Evolutionary conservation across 2,329 filamentous ascomycete genomes (phyloP), one percentile per base, ranked within the genome.

Genomic region (Cladosporium velox): DNA sequence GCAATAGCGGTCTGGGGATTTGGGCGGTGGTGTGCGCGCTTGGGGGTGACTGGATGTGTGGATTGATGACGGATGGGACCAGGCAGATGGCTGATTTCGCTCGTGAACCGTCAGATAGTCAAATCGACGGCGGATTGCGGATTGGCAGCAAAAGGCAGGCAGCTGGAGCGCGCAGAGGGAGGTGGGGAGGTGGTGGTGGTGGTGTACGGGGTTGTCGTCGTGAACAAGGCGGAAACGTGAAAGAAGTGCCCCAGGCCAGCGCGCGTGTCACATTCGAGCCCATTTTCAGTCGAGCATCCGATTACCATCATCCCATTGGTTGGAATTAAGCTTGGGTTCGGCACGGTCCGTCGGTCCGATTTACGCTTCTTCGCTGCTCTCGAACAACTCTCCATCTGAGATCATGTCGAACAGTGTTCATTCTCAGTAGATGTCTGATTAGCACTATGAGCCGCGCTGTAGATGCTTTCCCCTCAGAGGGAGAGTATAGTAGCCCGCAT

Each of bases 81-180:
- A 55, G 58, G 57, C 55, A 66, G 55, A 35, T 59, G 64, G 49
- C 55, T 55, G 64, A 58, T 60, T 66, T 59, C 49, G 49, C 54
- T 59, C 57, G 41, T 54, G 64, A 65, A 47, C 55, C 55, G 64
- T 65, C 64, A 65, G 64, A 65, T 65, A 65, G 49, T 65, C 55
- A 65, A 65, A 65, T 65, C 64, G 64, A 65, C 64, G 55, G 44
- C 49, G 47, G 24, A 52, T n/a, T 47, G 44, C 38, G 65, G 57
- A 64, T 66, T 64, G 65, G 54, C 60, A 66, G 52, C 59, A 49
- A 59, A 57, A 66, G 47, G 41, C 63, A 65, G 63, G 57, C 63
- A 59, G 63, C 63, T 65, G 63, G 51, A 65, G 63, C 63, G 63
- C 63, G 61, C 61, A 57, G 38, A 24, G 51, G 26, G 26, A 15